phyloP scores from a whole-genome alignment of 2,329 filamentous ascomycete genomes.

The Fusarium brevicatenulatum region DNA sequence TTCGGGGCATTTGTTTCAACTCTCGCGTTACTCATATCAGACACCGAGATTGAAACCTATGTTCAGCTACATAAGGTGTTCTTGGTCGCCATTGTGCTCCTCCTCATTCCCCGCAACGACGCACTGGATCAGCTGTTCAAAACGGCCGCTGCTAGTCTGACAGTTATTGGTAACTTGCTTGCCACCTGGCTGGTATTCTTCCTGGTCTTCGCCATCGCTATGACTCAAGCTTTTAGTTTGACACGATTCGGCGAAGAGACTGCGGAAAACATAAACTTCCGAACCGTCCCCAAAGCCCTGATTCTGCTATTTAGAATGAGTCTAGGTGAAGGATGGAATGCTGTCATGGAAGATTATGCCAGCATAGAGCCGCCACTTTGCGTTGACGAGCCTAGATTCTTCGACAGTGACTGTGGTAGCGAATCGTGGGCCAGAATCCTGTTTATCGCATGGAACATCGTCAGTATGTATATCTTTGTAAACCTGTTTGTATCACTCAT shows the following conservation, averaged over 20 bases:
- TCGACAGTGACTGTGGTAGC: constrained; percentile 92
- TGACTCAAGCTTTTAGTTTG: constrained; percentile 95
- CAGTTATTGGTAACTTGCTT: constrained; percentile 88
- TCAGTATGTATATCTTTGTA: constrained; percentile 99
- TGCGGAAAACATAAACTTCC: constrained; percentile 86
- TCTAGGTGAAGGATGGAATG: constrained; percentile 95
- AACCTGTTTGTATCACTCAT: constrained; percentile 98
- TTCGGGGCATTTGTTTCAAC: constrained; percentile 81
- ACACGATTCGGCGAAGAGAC: constrained; percentile 84
- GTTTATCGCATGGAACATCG: constrained; percentile 97
- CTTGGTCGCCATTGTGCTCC: constrained; percentile 85
- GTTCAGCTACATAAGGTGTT: constrained; percentile 92
- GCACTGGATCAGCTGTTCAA: constrained; percentile 98
- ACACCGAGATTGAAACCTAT: constrained; percentile 69
- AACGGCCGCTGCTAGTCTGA: constrained; percentile 92
- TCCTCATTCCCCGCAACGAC: constrained; percentile 96
- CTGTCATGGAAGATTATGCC: constrained; percentile 96
- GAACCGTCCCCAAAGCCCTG: constrained; percentile 91
- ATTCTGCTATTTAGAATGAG: constrained; percentile 94
- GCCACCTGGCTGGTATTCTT: constrained; percentile 99
- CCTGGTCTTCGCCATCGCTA: constrained; percentile 92
- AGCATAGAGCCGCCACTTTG: constrained; percentile 82
- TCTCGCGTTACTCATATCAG: constrained; percentile 77
- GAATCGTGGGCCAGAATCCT: constrained; percentile 85
- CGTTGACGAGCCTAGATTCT: constrained; percentile 76